A percentile compares a stretch with the other conserved stretches of the same genome.
Evolutionary conservation across 1,284 basidiomycete genomes (phyloP).

Genomic region (Apiotrichum brassicae): DNA sequence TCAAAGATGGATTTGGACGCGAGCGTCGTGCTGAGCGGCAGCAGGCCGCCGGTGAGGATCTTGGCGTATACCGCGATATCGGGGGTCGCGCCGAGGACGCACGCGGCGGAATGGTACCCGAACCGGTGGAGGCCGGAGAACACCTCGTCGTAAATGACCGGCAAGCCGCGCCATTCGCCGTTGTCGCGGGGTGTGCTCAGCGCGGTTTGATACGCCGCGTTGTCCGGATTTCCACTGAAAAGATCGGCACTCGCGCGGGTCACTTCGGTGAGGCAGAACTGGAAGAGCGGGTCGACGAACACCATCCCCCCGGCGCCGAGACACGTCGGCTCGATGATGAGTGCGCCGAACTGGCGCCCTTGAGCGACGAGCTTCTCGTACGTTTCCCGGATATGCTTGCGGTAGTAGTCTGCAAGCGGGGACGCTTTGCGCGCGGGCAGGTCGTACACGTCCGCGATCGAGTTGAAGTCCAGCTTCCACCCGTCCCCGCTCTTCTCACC

Average conservation of each 20-base stretch:
- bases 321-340: conserved; percentile 86
- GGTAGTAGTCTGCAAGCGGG: conserved; percentile 62
- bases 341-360: conserved; percentile 54
- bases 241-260: conserved; percentile 56
- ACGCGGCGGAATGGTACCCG: conserved; percentile 61
- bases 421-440: conserved; percentile 59
- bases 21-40: conserved; percentile 81
- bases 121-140: conserved; percentile 87
- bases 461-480: conserved; percentile 45
- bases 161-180: conserved; percentile 60
- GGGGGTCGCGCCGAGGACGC: conserved; percentile 64
- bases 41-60: conserved; percentile 84
- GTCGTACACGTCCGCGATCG: conserved; percentile 66
- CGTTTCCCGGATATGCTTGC: conserved; percentile 55
- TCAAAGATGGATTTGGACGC: conserved; percentile 72
- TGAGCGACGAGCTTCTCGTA: conserved; percentile 52
- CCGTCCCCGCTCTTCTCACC: neutral
- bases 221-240: conserved; percentile 36
- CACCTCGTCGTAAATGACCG: conserved; percentile 94
- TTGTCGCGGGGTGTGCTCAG: neutral
- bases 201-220: neutral
- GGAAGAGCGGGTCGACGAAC: conserved; percentile 96
- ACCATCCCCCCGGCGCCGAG: conserved; percentile 97
- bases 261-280: conserved; percentile 75
- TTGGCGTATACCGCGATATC: conserved; percentile 92